Evolutionary conservation across 345 rosid species (phyloP), one percentile per base, ranked within the genome.

Genomic region (Hibiscus syriacus): DNA sequence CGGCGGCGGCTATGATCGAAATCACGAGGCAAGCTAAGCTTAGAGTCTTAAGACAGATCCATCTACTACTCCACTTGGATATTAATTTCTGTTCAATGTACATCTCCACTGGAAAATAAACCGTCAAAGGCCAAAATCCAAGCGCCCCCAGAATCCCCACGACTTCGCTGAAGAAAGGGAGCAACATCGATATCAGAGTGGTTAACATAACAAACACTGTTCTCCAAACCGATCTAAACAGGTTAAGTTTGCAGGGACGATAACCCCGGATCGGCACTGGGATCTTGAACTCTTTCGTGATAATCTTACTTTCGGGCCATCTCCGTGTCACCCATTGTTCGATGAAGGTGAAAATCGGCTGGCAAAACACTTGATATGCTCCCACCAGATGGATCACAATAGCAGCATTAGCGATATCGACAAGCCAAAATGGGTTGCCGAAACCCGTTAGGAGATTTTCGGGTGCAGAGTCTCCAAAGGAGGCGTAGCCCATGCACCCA

Each of bases 361-460:
- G 90, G 76, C 82, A 79, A 54, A 23, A 85, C 53, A 85, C 87
- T 74, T 85, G 90, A 79, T 83, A 85, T 7, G 90, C 90, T 36
- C 87, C 87, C 30, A 85, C 81, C 10, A 83, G 85, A 71, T 85
- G 90, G 70, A 83, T 65, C 1, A 83, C 87, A 17, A 85, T 83
- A 32, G 90, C 87, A 3, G 77, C 84, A 55, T 85, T 85, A 4
- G 85, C 87, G 23, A 83, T 80, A 52, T 85, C 90, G n/a, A 83
- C 83, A 39, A 85, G 83, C 90, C 90, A 85, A 71, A 71, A 85
- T 3, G 87, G 90, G 74, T 85, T 85, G 16, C 90, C 90, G 7
- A 85, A 85, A 0, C 86, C 87, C 0, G 87, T 81, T 16, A 85
- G 83, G 67, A 83, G 84, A 64, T 85, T 85, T 36, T 82, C 90